A percentile compares a stretch with the other conserved stretches of the same genome.
Conservation (phyloP, 768 basidiomycete species). For the Termitomyces sp. region DNA sequence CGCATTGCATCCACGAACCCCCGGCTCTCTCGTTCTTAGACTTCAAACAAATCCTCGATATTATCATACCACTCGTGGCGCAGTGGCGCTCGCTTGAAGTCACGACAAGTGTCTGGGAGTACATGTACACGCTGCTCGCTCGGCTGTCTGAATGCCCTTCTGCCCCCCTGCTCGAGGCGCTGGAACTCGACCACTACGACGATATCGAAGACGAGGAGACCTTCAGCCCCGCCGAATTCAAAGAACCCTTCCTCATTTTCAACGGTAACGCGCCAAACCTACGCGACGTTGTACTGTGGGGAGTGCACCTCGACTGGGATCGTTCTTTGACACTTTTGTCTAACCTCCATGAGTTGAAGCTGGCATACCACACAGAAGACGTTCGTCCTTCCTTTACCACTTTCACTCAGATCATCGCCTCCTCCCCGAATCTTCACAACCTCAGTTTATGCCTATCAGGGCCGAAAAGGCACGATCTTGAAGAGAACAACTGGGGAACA, state of each 20-base stretch:
- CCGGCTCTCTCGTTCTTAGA: slow-evolving; percentile 30
- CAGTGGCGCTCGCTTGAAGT: slow-evolving; percentile 55
- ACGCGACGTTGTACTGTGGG: slow-evolving; percentile 51
- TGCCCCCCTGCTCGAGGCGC: slow-evolving; percentile 51
- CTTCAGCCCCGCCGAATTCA: slow-evolving; percentile 39
- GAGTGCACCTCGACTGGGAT: slow-evolving; percentile 69
- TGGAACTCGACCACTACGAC: slow-evolving; percentile 57
- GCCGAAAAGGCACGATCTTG: slow-evolving; percentile 38
- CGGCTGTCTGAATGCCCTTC: slow-evolving; percentile 37
- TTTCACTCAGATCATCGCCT: slow-evolving; percentile 48
- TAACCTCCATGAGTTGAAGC: slow-evolving; percentile 47
- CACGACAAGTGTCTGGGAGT: slow-evolving; percentile 40
- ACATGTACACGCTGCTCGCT: slow-evolving; percentile 41
- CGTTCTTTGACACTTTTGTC: slow-evolving; percentile 38
- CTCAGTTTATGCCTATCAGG: slow-evolving; percentile 58
- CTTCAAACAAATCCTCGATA: slow-evolving; percentile 32
- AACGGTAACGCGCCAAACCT: slow-evolving; percentile 54
- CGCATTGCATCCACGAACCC: slow-evolving; percentile 13
- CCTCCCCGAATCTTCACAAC: slow-evolving; percentile 49
- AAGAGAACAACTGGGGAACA: slow-evolving; percentile 30
- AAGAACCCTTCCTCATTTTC: slow-evolving; percentile 44
- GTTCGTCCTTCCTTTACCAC: slow-evolving; percentile 57
- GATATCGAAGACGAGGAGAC: slow-evolving; percentile 37
- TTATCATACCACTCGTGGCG: slow-evolving; percentile 47
- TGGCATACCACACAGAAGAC: slow-evolving; percentile 60